Evolutionary conservation across 2,329 filamentous ascomycete genomes (phyloP), one percentile per base, ranked within the genome.

Genomic region (Periglandula ipomoeae): DNA sequence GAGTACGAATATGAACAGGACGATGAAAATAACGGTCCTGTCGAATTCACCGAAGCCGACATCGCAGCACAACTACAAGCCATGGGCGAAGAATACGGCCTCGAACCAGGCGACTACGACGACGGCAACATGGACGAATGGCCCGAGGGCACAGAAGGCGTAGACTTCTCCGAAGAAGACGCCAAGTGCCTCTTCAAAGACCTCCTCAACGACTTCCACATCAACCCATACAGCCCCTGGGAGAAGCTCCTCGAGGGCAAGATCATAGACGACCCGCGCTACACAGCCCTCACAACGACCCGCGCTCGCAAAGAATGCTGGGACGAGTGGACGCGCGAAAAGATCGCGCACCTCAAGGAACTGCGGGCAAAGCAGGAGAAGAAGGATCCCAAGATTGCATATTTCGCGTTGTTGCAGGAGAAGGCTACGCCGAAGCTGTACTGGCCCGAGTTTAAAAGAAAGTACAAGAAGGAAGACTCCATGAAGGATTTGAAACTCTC

Each of bases 371-470:
- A 77, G 52, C 79, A 89, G 61, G 85, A 86, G 65, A 91, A 88
- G 70, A 80, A 81, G 54, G 89, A 97, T 59, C 91, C 93, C 1
- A 75, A 78, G 42, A 85, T 95, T 55, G 81, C 84, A 1, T 98
- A 94, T 64, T 70, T 97, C 52, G 77, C 79, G 0, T 85, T 98
- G 54, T 72, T 98, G 26, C 82, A 91, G 54, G 79, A 84, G 44
- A 79, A 89, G 56, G 91, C 90, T 0, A 93, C 84, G 0, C 85
- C 88, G 0, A 97, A 95, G 68, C 75, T 98, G 1, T 98, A 95
- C 72, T 98, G 93, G 93, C 85, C 88, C 0, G 93, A 98, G 63
- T 98, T 98, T 68, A 89, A 87, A 59, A 77, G 93, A 30, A 98
- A 96, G 63, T 93, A 82, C 67, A 85, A 85, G 55, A 90, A 85